Percentiles rank a stretch among this genome's conserved stretches.
Evolutionary conservation across 2,329 filamentous ascomycete species (phyloP).

Genomic region (Fusarium armeniacum): DNA sequence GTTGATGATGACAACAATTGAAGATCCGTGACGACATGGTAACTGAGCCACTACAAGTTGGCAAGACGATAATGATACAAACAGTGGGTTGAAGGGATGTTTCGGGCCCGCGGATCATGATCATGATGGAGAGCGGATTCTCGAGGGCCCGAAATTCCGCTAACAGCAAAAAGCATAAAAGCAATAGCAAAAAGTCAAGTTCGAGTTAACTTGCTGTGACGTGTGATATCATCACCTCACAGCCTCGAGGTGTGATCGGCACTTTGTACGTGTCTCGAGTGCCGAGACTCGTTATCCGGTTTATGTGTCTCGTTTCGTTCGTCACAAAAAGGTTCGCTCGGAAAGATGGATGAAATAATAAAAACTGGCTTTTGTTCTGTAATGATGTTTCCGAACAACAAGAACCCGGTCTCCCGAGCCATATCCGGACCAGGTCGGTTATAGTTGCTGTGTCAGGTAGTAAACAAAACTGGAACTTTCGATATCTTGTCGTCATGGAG

Average conservation of each 20-base stretch:
- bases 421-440: slow-evolving; percentile 25
- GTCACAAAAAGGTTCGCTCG: background rate
- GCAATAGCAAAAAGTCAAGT: slow-evolving; percentile 6
- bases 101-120: slow-evolving; percentile 10
- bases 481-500: slow-evolving; percentile 30
- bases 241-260: slow-evolving; percentile 24
- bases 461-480: slow-evolving; percentile 6
- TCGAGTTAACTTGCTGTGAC: slow-evolving; percentile 9
- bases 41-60: slow-evolving; percentile 29
- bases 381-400: slow-evolving; percentile 13
- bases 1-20: slow-evolving; percentile 41
- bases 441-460: slow-evolving; percentile 3
- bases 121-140: slow-evolving; percentile 18
- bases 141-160: slow-evolving; percentile 34
- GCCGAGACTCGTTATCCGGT: slow-evolving; percentile 31
- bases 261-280: slow-evolving; percentile 17
- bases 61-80: slow-evolving; percentile 13
- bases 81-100: background rate
- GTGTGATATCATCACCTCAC: slow-evolving; percentile 30
- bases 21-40: slow-evolving; percentile 40
- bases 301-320: slow-evolving; percentile 4
- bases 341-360: background rate
- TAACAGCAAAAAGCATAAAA: slow-evolving; percentile 11
- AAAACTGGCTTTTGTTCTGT: slow-evolving; percentile 4
- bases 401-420: slow-evolving; percentile 26